Percentiles rank a stretch among this genome's conserved stretches.
phyloP scores from a whole-genome alignment of 108 stramenopile genomes.

The Skeletonema marinoi region DNA sequence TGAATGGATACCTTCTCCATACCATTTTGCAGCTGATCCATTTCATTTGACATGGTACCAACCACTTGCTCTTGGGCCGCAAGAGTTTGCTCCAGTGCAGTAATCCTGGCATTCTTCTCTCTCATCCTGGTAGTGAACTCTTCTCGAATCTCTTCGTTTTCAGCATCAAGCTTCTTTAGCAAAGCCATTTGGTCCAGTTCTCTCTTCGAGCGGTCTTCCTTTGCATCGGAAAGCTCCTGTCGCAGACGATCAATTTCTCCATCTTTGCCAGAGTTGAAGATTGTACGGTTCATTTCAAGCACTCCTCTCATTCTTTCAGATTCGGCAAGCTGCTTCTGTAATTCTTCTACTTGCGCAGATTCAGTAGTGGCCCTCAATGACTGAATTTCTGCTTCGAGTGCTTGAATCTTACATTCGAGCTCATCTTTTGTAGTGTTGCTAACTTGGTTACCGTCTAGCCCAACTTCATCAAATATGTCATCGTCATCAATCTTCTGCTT shows the following conservation, averaged over 20 bases:
- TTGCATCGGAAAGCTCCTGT: conserved; percentile 56
- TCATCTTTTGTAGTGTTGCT: conserved; percentile 17
- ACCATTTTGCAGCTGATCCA: conserved; percentile 83
- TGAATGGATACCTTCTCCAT: conserved; percentile 68
- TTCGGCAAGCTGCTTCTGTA: conserved; percentile 37
- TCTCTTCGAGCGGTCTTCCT: conserved; percentile 40
- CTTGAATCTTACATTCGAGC: conserved; percentile 37
- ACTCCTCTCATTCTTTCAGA: conserved; percentile 54
- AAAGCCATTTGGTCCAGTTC: conserved; percentile 47
- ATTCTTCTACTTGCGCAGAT: conserved; percentile 24
- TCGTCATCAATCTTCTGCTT: conserved; percentile 21
- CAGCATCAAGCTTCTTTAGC: conserved; percentile 51
- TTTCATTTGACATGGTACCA: conserved; percentile 76
- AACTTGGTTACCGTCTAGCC: background rate
- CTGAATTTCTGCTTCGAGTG: conserved; percentile 52
- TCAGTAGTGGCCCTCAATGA: conserved; percentile 26
- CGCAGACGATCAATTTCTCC: conserved; percentile 68
- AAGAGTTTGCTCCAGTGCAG: conserved; percentile 74
- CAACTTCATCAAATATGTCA: conserved; percentile 32
- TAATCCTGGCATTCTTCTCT: conserved; percentile 73
- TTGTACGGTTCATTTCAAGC: conserved; percentile 56
- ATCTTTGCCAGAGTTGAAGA: conserved; percentile 62
- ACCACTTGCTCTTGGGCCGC: conserved; percentile 82
- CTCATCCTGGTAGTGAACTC: conserved; percentile 60
- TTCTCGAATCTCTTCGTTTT: conserved; percentile 56